Base-by-base conservation (phyloP, 768 basidiomycete genomes). In the Suillus decipiens region DNA sequence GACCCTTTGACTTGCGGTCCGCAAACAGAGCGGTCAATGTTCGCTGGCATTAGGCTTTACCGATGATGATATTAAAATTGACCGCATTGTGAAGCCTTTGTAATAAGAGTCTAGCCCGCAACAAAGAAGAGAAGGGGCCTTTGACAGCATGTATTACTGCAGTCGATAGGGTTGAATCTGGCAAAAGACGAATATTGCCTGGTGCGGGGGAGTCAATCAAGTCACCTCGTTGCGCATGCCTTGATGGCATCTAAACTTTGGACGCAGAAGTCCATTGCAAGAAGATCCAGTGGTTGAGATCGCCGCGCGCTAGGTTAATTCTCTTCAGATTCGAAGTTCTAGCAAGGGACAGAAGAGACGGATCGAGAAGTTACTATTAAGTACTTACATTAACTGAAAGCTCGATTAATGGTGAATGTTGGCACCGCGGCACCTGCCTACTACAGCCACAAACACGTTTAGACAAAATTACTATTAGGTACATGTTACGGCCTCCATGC, bases 231-330 rank as follows among this genome's bases (percentile, higher is more conserved):
- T 64, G 67, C 37, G 17, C 15, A 59, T 47, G 48, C 24, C 24
- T 48, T 61, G 59, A 59, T 54, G 65, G 63, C 48, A 68, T 58
- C 61, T 70, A 63, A 54, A 33, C 61, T 62, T 55, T 45, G 55
- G 37, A 41, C 37, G 60, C 50, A 63, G 39, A 62, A 64, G 59
- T 22, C 24, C 28, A 19, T 51, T 34, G 24, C 14, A 55, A 67
- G 60, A 66, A 69, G 72, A 76, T 74, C 70, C 62, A 14, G 10
- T n/a, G 28, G 28, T n/a, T 48, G 67, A 74, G 75, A 74, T 74
- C 73, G 65, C 75, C 67, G 39, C 19, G 42, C 42, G 10, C 65
- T 67, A 66, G 64, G 67, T 58, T 63, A 66, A 61, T 70, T 64
- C 63, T 64, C 72, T 67, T 53, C 65, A 63, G 66, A 62, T 69